These are phyloP conservation scores for Ceratocystis eucalypticola DNA, from an alignment of 2,329 filamentous ascomycete genomes.

Conservation along the genomic window DNA sequence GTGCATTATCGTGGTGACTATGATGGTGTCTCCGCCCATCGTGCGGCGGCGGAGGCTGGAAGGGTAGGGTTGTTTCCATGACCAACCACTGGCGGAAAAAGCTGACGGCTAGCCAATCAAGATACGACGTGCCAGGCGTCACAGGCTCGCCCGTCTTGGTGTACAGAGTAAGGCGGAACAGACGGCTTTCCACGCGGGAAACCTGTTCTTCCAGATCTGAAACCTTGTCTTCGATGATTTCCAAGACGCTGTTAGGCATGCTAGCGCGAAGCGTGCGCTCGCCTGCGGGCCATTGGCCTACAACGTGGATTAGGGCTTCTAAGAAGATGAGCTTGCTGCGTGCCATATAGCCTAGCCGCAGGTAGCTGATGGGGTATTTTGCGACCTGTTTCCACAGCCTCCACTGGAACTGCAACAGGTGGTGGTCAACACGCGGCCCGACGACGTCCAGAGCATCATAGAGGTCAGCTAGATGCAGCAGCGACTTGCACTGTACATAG, in stretches of 20 bases:
- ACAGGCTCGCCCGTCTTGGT: conserved; percentile 73
- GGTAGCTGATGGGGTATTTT: conserved; percentile 85
- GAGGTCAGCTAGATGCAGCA: conserved; percentile 80
- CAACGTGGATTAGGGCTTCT: conserved; percentile 83
- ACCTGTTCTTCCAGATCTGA: conserved; percentile 80
- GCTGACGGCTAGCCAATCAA: conserved; percentile 80
- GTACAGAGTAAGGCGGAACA: conserved; percentile 69
- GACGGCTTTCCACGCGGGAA: conserved; percentile 60
- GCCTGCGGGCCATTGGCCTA: conserved; percentile 81
- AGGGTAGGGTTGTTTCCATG: conserved; percentile 68
- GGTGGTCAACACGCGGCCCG: conserved; percentile 81
- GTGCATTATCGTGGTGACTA: conserved; percentile 23
- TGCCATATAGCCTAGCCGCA: conserved; percentile 77
- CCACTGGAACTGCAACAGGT: conserved; percentile 80
- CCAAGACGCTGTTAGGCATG: conserved; percentile 62
- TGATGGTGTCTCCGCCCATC: conserved; percentile 18
- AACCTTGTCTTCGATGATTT: conserved; percentile 89
- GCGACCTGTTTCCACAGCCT: conserved; percentile 91
- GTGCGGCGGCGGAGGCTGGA: neutral
- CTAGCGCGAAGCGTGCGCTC: conserved; percentile 61
- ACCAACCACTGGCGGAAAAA: conserved; percentile 88
- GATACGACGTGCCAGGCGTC: conserved; percentile 61
- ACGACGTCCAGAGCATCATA: conserved; percentile 84
- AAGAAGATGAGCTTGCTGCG: conserved; percentile 72
- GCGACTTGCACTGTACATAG: conserved; percentile 85